Conservation (phyloP, 257 asterid genomes). For the Pogostemon cablin region DNA sequence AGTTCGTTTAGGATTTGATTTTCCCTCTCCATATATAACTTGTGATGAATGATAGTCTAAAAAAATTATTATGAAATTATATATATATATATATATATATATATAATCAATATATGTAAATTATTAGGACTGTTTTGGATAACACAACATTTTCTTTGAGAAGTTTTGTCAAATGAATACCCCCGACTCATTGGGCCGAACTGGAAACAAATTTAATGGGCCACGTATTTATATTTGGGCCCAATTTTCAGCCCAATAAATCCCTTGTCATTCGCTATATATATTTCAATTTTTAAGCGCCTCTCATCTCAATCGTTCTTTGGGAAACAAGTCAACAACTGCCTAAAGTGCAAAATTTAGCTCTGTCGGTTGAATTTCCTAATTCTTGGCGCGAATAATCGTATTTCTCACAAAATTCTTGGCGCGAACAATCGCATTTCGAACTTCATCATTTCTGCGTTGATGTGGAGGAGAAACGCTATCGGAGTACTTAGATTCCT, state of each 20-base stretch:
- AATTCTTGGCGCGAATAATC: slow-evolving; percentile 37
- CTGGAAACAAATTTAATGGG: too few species aligned
- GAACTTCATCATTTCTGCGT: slow-evolving; percentile 24
- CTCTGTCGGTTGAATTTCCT: not conserved
- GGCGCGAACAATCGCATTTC: slow-evolving; percentile 33
- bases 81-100: too few species aligned
- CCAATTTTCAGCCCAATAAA: not conserved
- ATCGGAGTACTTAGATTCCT: slow-evolving; percentile 34
- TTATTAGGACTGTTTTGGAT: too few species aligned
- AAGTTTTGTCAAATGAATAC: too few species aligned
- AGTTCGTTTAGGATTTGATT: too few species aligned
- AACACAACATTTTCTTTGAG: too few species aligned
- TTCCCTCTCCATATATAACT: too few species aligned
- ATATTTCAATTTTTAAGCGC: not conserved
- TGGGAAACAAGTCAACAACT: not conserved
- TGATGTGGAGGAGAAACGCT: slow-evolving; percentile 47
- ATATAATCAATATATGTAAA: too few species aligned
- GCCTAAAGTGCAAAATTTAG: not conserved
- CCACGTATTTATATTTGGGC: not conserved
- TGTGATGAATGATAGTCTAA: too few species aligned
- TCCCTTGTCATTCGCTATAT: not conserved
- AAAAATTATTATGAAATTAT: too few species aligned
- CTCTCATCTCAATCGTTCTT: not conserved
- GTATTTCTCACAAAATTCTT: slow-evolving; percentile 21
- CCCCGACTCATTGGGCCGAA: too few species aligned